Conservation (phyloP, 2,329 filamentous ascomycete genomes). For the Trichoderma sp. region DNA sequence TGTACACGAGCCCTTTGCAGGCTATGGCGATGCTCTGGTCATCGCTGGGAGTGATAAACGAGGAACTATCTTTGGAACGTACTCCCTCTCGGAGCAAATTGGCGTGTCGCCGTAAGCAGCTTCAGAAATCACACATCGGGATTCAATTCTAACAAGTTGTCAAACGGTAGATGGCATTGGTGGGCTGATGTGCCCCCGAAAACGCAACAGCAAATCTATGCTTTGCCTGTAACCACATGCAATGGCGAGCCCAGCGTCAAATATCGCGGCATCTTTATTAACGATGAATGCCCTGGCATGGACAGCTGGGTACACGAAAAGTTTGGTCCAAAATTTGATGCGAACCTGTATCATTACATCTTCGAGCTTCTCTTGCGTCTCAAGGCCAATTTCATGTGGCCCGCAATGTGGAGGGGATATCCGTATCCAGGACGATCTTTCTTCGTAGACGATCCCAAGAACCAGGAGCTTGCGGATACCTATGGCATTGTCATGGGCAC, state of each 20-base stretch:
- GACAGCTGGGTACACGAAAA: conserved; percentile 54
- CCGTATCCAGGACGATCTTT: conserved; percentile 53
- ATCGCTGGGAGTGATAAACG: conserved; percentile 58
- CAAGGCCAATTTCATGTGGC: conserved; percentile 64
- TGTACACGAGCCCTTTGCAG: conserved; percentile 45
- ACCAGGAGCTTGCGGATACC: conserved; percentile 56
- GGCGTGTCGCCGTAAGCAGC: conserved; percentile 51
- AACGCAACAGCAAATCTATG: conserved; percentile 46
- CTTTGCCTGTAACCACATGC: conserved; percentile 33
- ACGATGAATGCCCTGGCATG: conserved; percentile 48
- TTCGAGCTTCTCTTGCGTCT: conserved; percentile 62
- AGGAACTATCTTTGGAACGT: conserved; percentile 59
- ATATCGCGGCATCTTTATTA: conserved; percentile 61
- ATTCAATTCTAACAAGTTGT: background rate
- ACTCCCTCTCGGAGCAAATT: conserved; percentile 59
- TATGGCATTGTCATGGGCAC: conserved; percentile 64
- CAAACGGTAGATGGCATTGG: conserved; percentile 48
- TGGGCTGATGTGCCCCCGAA: conserved; percentile 56
- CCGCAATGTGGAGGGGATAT: conserved; percentile 59
- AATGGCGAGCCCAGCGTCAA: conserved; percentile 52
- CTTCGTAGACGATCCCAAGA: conserved; percentile 58
- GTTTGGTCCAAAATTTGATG: conserved; percentile 47
- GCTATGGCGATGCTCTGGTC: conserved; percentile 45
- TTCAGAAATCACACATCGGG: background rate
- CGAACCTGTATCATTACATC: conserved; percentile 57